Percentiles rank a stretch among this genome's conserved stretches.
Evolutionary conservation across 176 grass and related monocot genomes (phyloP).

Genomic region (Zizania latifolia): DNA sequence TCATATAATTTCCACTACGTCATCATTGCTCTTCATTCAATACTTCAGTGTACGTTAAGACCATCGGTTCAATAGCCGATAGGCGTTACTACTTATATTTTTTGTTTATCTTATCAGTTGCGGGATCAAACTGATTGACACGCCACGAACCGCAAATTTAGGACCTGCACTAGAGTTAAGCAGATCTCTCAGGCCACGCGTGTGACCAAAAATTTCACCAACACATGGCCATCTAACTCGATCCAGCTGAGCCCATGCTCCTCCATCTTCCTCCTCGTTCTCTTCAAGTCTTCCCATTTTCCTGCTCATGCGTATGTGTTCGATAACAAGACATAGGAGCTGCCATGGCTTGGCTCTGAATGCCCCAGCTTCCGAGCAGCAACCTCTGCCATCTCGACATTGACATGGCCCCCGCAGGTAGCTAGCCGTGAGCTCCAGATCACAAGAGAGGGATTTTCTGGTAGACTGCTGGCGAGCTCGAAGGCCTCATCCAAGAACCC

Average conservation of each 20-base stretch:
- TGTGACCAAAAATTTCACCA: no score
- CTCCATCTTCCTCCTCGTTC: constrained; percentile 41
- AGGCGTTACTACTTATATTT: no score
- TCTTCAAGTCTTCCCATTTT: constrained; percentile 47
- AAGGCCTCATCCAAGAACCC: constrained; percentile 42
- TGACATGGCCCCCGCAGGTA: constrained; percentile 43
- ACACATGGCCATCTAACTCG: constrained; percentile 36
- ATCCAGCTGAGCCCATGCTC: constrained; percentile 43
- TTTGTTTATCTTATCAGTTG: no score
- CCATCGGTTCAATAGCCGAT: no score
- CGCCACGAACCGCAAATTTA: no score
- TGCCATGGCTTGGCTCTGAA: constrained; percentile 28
- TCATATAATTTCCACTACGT: no score
- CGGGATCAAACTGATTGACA: no score
- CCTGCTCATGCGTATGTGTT: constrained; percentile 40
- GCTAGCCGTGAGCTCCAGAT: constrained; percentile 51
- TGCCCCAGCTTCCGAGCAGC: constrained; percentile 28
- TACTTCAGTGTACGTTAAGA: no score
- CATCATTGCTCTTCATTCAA: no score
- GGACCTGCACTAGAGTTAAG: no score
- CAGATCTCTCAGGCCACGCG: no score
- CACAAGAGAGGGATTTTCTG: constrained; percentile 26
- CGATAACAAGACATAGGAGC: constrained; percentile 43
- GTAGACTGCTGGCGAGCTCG: constrained; percentile 24
- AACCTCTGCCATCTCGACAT: constrained; percentile 44